Conservation (phyloP, 208 protist species). For the Leishmania guyanensis region DNA sequence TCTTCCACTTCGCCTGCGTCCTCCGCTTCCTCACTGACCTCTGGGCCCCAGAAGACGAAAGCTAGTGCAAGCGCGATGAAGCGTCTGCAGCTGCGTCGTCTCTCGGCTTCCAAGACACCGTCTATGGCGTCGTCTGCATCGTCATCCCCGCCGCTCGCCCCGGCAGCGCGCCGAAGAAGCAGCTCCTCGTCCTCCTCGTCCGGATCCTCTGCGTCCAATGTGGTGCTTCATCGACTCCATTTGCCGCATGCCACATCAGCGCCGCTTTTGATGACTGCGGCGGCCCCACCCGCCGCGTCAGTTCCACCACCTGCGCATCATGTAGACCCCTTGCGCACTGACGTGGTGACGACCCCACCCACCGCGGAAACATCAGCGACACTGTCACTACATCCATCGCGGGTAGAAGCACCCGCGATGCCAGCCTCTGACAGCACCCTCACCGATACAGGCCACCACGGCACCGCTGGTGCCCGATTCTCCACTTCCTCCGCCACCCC, state of each 20-base stretch:
- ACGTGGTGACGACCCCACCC: neutral
- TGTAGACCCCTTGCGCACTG: neutral
- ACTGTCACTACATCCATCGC: neutral
- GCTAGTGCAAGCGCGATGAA: neutral
- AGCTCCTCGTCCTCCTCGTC: slow-evolving; percentile 9
- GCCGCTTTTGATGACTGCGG: neutral
- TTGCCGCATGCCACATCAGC: neutral
- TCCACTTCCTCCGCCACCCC: neutral
- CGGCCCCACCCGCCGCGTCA: neutral
- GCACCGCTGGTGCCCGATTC: neutral
- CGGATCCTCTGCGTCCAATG: slow-evolving; percentile 17
- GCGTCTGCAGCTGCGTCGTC: neutral
- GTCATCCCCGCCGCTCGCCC: neutral
- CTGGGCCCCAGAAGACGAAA: neutral
- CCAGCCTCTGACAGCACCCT: slow-evolving; percentile 8
- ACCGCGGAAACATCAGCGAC: neutral
- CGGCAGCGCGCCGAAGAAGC: neutral
- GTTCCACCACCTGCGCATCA: neutral
- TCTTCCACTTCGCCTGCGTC: slow-evolving; percentile 17
- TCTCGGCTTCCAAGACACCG: slow-evolving; percentile 3
- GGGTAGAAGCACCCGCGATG: neutral
- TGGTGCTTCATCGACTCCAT: slow-evolving; percentile 7
- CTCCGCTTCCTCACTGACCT: neutral
- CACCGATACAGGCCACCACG: slow-evolving; percentile 11
- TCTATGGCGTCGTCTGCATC: slow-evolving; percentile 4